Evolutionary conservation across 495 filamentous ascomycete species (phyloP), one percentile per base, ranked within the genome.

Genomic region (Lentithecium fluviatile): DNA sequence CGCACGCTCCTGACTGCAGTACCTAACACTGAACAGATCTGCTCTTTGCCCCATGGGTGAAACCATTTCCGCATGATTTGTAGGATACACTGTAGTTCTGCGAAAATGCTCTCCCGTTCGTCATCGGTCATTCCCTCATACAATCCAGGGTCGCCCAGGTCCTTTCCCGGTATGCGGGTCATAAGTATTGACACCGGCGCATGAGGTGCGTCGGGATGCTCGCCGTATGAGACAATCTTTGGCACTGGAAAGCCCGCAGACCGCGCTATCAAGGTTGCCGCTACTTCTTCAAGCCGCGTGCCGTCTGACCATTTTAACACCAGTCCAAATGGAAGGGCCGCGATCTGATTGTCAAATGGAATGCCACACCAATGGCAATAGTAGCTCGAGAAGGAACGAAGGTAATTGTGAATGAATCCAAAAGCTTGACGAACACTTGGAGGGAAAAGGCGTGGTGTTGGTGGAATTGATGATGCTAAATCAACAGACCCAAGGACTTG

Each of bases 231-330:
- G n/a, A 79, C 42, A 2, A 76, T 71, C 58, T 69, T 75, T 0
- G 75, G 76, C 23, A 75, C 72, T 32, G 74, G 74, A 34, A 77
- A 68, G 2, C 74, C 75, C 24, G 75, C 74, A 49, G 68, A 56
- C 60, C 65, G 47, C 1, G 72, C 73, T 52, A 77, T 68, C 62
- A 74, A 58, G 70, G 75, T 79, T 26, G 74, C 64, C 25, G 66
- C 48, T 11, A 69, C 74, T 55, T 79, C 75, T 59, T 76, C 75
- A 20, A 76, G 37, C n/a, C 71, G 66, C 8, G 72, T 78, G 19
- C 74, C 60, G 58, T 78, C 70, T 23, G 73, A 71, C 74, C 75
- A 78, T 69, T 79, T 78, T 60, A 64, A 47, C 17, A 64, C 43
- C 32, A 73, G 60, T 7, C 68, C 68, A 60, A 75, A 75, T 36